phyloP scores from a whole-genome alignment of 805 yeast genomes.

The Pichia occidentalis region DNA sequence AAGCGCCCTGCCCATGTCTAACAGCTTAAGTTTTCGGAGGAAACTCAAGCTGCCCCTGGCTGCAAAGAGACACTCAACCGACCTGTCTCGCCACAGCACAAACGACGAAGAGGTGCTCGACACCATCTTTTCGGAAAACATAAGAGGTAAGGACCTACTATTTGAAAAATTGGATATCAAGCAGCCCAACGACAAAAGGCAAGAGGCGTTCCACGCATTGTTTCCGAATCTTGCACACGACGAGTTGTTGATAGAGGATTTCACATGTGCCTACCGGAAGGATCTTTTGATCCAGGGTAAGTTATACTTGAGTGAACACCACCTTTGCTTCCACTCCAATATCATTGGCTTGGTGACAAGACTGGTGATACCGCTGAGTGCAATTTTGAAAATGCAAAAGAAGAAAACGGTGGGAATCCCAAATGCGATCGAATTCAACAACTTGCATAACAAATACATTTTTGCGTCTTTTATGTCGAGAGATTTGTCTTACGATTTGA shows the following conservation, averaged over 20 bases:
- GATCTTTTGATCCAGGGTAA: constrained; percentile 66
- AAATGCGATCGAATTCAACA: constrained; percentile 57
- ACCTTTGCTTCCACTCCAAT: constrained; percentile 58
- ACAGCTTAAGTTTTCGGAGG: constrained; percentile 13
- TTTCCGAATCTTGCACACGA: constrained; percentile 45
- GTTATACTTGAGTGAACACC: constrained; percentile 49
- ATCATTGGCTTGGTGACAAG: constrained; percentile 63
- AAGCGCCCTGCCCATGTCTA: constrained; percentile 4
- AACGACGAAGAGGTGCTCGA: constrained; percentile 8
- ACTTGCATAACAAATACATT: constrained; percentile 53
- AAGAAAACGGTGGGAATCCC: constrained; percentile 62
- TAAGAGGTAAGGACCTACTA: constrained; percentile 14
- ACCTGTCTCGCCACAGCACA: too few relatives aligned
- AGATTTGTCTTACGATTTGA: constrained; percentile 45
- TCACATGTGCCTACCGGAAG: constrained; percentile 55
- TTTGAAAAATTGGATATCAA: constrained; percentile 22
- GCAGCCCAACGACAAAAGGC: constrained; percentile 44
- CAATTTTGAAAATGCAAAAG: constrained; percentile 58
- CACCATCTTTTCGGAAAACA: constrained; percentile 2
- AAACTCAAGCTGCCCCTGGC: constrained; percentile 13
- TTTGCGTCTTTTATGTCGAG: constrained; percentile 63
- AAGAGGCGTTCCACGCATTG: constrained; percentile 52
- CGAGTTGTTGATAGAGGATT: constrained; percentile 56
- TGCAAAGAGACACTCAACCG: constrained; percentile 8
- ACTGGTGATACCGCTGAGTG: constrained; percentile 49